Evolutionary conservation across 768 basidiomycete species (phyloP).

Genomic region (Suillus spraguei): DNA sequence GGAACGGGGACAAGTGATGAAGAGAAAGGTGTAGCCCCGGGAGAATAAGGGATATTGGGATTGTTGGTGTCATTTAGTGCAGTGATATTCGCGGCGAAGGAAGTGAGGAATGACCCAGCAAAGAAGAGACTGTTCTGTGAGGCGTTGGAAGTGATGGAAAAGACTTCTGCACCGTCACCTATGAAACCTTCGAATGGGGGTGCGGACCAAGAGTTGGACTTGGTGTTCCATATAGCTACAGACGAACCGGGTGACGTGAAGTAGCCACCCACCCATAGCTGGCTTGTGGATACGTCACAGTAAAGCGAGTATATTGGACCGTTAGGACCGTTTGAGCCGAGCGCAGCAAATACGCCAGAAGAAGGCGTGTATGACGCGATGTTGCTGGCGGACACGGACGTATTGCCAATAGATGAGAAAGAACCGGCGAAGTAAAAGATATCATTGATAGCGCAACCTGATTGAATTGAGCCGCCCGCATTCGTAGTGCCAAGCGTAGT

Average conservation of each 20-base stretch:
- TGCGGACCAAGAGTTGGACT: conserved; percentile 67
- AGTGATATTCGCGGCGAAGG: conserved; percentile 58
- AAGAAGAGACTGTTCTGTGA: conserved; percentile 81
- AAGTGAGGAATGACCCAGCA: conserved; percentile 83
- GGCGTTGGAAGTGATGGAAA: conserved; percentile 74
- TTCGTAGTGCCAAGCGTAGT: conserved; percentile 77
- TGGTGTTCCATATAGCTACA: conserved; percentile 72
- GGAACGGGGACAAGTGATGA: conserved; percentile 87
- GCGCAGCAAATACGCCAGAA: conserved; percentile 55
- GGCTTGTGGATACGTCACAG: conserved; percentile 68
- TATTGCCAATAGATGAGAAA: conserved; percentile 71
- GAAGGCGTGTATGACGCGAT: conserved; percentile 74
- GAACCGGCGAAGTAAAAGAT: conserved; percentile 81
- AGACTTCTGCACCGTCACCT: conserved; percentile 68
- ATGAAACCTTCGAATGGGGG: conserved; percentile 83
- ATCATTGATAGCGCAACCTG: conserved; percentile 71
- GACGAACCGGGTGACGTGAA: conserved; percentile 70
- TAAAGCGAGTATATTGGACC: conserved; percentile 73
- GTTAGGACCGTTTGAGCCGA: conserved; percentile 72
- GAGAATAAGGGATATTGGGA: conserved; percentile 82
- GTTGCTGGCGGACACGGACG: conserved; percentile 54
- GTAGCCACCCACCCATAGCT: conserved; percentile 78
- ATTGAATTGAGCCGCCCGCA: conserved; percentile 71
- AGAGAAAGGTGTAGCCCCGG: conserved; percentile 83
- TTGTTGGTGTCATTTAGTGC: conserved; percentile 68